These are phyloP conservation scores for Trichosporon coremiiforme DNA, from an alignment of 1,284 basidiomycete genomes.

Conservation along the genomic window DNA sequence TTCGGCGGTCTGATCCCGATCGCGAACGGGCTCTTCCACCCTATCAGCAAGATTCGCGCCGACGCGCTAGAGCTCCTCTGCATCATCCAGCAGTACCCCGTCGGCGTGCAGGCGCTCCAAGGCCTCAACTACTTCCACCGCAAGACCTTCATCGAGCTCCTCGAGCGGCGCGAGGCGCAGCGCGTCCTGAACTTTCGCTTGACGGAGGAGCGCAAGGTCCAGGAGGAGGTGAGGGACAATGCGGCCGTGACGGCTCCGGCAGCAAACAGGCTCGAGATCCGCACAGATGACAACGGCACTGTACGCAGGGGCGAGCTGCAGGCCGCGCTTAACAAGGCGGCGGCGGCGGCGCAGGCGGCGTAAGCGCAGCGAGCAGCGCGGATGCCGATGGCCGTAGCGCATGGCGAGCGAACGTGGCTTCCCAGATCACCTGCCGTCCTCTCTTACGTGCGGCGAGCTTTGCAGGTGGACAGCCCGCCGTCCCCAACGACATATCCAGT, in stretches of 20 bases:
- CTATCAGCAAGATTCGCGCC: slow-evolving; percentile 71
- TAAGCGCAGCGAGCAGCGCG: too few relatives aligned
- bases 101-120: slow-evolving; percentile 80
- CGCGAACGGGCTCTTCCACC: slow-evolving; percentile 87
- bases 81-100: slow-evolving; percentile 71
- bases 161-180: slow-evolving; percentile 31
- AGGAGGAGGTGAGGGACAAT: background rate
- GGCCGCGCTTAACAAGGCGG: slow-evolving; percentile 16
- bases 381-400: too few relatives aligned
- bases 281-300: slow-evolving; percentile 3
- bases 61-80: slow-evolving; percentile 80
- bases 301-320: slow-evolving; percentile 12
- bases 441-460: too few relatives aligned
- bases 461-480: too few relatives aligned
- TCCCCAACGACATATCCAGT: too few relatives aligned
- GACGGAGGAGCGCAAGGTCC: slow-evolving; percentile 17
- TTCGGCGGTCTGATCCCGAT: slow-evolving; percentile 80
- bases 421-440: too few relatives aligned
- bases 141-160: slow-evolving; percentile 41
- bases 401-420: too few relatives aligned
- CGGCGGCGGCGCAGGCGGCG: slow-evolving; percentile 14
- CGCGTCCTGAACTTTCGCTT: slow-evolving; percentile 19
- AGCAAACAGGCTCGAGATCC: background rate
- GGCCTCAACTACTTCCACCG: slow-evolving; percentile 88
- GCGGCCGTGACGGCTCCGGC: background rate